Evolutionary conservation across 2,329 filamentous ascomycete genomes (phyloP).

Genomic region (Xylaria sp.): DNA sequence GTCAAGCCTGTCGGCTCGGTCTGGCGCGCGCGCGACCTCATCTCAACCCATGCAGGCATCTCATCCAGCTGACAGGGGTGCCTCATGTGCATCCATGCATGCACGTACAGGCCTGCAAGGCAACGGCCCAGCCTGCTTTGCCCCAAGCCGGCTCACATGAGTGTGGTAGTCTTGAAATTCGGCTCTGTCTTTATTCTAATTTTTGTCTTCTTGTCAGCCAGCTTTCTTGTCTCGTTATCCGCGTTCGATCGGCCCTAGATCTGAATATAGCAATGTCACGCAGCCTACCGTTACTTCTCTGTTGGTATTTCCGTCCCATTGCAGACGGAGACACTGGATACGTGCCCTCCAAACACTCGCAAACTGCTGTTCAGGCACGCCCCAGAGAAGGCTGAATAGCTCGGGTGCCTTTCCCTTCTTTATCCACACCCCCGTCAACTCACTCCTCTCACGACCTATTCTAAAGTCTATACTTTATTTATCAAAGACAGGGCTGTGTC

Average conservation of each 20-base stretch:
- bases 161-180: slow-evolving; percentile 36
- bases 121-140: slow-evolving; percentile 42
- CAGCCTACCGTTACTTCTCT: slow-evolving; percentile 50
- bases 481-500: slow-evolving; percentile 50
- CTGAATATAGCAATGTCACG: slow-evolving; percentile 58
- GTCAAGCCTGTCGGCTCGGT: slow-evolving; percentile 26
- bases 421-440: slow-evolving; percentile 45
- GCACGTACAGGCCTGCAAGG: slow-evolving; percentile 38
- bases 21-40: slow-evolving; percentile 33
- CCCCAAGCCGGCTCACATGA: slow-evolving; percentile 43
- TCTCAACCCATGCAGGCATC: slow-evolving; percentile 33
- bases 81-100: slow-evolving; percentile 34
- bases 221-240: slow-evolving; percentile 43
- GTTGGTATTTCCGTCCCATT: slow-evolving; percentile 54
- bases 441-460: slow-evolving; percentile 47
- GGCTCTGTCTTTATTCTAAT: slow-evolving; percentile 34
- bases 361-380: slow-evolving; percentile 39
- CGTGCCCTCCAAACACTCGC: slow-evolving; percentile 47
- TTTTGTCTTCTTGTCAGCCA: slow-evolving; percentile 36
- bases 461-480: slow-evolving; percentile 49
- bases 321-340: slow-evolving; percentile 50
- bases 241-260: slow-evolving; percentile 48
- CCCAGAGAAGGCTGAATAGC: slow-evolving; percentile 54
- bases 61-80: slow-evolving; percentile 39
- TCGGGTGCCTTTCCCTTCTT: slow-evolving; percentile 50